A percentile compares a stretch with the other conserved stretches of the same genome.
Conservation (phyloP, 345 rosid genomes). For the Sisymbrium irio region DNA sequence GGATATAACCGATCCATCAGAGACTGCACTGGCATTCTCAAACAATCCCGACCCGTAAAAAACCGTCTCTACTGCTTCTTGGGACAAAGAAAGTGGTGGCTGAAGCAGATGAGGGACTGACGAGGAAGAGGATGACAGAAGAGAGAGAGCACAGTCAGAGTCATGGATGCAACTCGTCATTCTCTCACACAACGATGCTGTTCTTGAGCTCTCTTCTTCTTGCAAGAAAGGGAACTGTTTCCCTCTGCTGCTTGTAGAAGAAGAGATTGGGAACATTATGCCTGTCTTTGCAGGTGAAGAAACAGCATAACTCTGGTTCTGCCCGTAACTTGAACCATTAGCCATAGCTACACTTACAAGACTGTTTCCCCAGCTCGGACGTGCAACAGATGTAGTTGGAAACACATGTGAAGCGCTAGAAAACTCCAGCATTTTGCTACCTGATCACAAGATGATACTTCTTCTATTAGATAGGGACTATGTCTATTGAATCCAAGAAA, state of each 20-base stretch:
- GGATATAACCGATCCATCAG: constrained; percentile 39
- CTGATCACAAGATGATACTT: constrained; percentile 30
- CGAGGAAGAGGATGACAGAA: constrained; percentile 57
- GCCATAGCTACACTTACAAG: constrained; percentile 22
- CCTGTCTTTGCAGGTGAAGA: constrained; percentile 30
- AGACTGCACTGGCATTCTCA: constrained; percentile 34
- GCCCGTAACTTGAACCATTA: constrained; percentile 21
- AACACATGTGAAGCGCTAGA: constrained; percentile 43
- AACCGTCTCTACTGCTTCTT: constrained; percentile 39
- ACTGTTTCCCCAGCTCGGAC: constrained; percentile 44
- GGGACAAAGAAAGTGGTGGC: constrained; percentile 28
- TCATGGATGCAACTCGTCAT: constrained; percentile 43
- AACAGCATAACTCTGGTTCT: constrained; percentile 13
- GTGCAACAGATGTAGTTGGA: constrained; percentile 45
- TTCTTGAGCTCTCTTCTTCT: constrained; percentile 31
- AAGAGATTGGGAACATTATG: constrained; percentile 42
- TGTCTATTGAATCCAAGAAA: neutral
- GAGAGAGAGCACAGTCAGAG: constrained; percentile 92
- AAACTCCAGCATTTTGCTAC: constrained; percentile 45
- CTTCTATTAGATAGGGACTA: neutral
- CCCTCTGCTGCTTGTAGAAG: constrained; percentile 35
- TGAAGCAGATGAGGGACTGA: constrained; percentile 37
- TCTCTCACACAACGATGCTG: constrained; percentile 45
- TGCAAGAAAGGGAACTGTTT: constrained; percentile 54
- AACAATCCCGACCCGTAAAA: constrained; percentile 42